Evolutionary conservation across 2,329 filamentous ascomycete species (phyloP).

Genomic region (Phyllosticta citriasiana): DNA sequence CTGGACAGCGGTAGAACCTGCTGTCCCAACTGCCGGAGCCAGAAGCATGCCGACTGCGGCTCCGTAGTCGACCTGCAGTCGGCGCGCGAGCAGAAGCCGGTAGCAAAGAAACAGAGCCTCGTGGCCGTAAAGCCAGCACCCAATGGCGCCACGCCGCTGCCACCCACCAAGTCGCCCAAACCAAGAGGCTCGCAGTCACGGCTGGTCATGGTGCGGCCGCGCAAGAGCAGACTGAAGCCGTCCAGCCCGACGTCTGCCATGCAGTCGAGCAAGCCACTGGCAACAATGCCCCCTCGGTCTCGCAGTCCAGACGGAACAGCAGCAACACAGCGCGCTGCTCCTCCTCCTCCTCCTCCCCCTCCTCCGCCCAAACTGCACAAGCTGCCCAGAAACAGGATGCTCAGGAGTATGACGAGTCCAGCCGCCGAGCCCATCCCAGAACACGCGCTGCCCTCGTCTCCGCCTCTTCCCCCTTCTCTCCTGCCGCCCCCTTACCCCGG

Average conservation of each 20-base stretch:
- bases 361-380: background rate
- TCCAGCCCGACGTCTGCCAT: background rate
- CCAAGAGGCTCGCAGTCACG: conserved; percentile 18
- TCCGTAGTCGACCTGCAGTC: background rate
- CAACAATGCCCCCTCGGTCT: background rate
- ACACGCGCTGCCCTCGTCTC: background rate
- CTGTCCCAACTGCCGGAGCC: conserved; percentile 19
- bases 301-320: conserved; percentile 1
- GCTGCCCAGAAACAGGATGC: background rate
- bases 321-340: background rate
- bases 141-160: background rate
- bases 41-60: conserved; percentile 11
- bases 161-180: background rate
- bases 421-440: background rate
- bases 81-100: too few species aligned
- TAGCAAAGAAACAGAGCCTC: background rate
- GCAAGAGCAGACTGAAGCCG: conserved; percentile 13
- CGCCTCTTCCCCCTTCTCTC: background rate
- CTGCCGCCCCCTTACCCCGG: background rate
- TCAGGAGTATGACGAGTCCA: background rate
- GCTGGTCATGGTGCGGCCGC: conserved; percentile 28
- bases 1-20: conserved; percentile 17
- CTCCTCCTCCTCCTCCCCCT: background rate
- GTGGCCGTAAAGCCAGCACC: background rate
- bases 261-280: conserved; percentile 1